Conservation (phyloP, 768 basidiomycete genomes). For the Tylopilus cervinicoccineus region DNA sequence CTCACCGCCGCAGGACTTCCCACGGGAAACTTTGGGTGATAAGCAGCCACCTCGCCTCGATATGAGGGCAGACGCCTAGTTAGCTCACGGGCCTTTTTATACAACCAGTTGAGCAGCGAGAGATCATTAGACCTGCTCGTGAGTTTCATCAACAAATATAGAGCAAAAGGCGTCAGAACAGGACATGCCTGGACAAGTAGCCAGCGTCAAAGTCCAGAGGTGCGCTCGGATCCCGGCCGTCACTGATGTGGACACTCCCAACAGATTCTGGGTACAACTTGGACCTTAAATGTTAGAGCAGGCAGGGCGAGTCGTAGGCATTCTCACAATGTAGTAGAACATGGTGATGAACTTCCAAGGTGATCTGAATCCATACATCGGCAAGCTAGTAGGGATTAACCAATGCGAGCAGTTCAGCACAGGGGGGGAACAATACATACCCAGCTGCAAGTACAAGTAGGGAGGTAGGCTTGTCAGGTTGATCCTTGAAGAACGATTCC, state of each 20-base stretch:
- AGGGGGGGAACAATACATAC: too few species aligned
- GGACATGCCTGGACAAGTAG: constrained; percentile 39
- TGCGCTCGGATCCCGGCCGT: constrained; percentile 38
- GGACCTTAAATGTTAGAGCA: too few species aligned
- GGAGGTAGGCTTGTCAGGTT: constrained; percentile 57
- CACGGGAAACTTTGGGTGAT: constrained; percentile 27
- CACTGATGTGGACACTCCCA: constrained; percentile 47
- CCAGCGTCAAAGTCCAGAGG: constrained; percentile 43
- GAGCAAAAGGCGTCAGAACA: too few species aligned
- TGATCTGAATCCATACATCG: too few species aligned
- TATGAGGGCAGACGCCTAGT: constrained; percentile 45
- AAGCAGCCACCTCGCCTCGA: constrained; percentile 13
- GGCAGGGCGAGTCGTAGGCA: too few species aligned
- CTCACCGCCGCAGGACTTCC: constrained; percentile 26
- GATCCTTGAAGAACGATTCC: constrained; percentile 46
- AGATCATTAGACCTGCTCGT: constrained; percentile 10
- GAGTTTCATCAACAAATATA: not conserved
- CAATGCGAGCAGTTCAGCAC: too few species aligned
- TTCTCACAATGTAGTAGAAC: not conserved
- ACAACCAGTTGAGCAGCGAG: constrained; percentile 29
- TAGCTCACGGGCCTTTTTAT: constrained; percentile 53
- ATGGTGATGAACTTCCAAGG: too few species aligned
- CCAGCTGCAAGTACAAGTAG: too few species aligned
- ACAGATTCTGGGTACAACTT: constrained; percentile 42
- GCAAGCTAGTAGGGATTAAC: too few species aligned